A percentile compares a stretch with the other conserved stretches of the same genome.
phyloP scores from a whole-genome alignment of 768 basidiomycete species.

The Amanita subjunquillea region DNA sequence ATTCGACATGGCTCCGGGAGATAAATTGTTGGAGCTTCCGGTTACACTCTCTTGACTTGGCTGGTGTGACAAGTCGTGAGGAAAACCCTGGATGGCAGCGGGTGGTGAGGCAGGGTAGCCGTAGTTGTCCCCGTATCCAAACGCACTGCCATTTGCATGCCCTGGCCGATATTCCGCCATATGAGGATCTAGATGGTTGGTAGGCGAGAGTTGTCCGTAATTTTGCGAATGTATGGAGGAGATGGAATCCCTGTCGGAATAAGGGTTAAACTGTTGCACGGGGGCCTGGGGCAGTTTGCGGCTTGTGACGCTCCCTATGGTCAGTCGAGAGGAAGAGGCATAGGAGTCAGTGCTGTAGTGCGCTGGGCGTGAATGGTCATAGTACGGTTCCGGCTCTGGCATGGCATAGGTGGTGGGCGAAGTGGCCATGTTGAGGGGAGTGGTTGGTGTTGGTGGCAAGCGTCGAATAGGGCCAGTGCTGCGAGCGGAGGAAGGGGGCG shows the following conservation, averaged over 20 bases:
- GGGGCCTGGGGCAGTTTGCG: slow-evolving; percentile 14
- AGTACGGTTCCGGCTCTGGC: slow-evolving; percentile 33
- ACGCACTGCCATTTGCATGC: neutral
- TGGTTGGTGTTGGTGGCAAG: slow-evolving; percentile 34
- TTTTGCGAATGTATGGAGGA: slow-evolving; percentile 1
- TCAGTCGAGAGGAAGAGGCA: slow-evolving; percentile 13
- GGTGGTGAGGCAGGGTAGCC: neutral
- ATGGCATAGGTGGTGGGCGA: slow-evolving; percentile 20
- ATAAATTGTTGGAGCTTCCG: neutral
- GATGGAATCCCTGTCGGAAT: slow-evolving; percentile 5
- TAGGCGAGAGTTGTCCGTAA: neutral
- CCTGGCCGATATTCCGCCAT: neutral
- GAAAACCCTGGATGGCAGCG: neutral
- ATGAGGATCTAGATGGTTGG: neutral
- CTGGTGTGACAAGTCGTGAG: neutral
- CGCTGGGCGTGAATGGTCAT: slow-evolving; percentile 17
- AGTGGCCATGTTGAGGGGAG: slow-evolving; percentile 15
- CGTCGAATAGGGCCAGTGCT: slow-evolving; percentile 10
- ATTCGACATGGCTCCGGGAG: neutral
- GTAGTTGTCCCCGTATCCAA: neutral
- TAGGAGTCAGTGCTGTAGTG: slow-evolving; percentile 17
- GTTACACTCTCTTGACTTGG: neutral
- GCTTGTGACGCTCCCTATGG: slow-evolving; percentile 7
- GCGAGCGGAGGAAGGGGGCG: slow-evolving; percentile 9
- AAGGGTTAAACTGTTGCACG: slow-evolving; percentile 14